Base-by-base conservation (phyloP, 2,329 filamentous ascomycete genomes). In the Pseudocercospora fuligena region DNA sequence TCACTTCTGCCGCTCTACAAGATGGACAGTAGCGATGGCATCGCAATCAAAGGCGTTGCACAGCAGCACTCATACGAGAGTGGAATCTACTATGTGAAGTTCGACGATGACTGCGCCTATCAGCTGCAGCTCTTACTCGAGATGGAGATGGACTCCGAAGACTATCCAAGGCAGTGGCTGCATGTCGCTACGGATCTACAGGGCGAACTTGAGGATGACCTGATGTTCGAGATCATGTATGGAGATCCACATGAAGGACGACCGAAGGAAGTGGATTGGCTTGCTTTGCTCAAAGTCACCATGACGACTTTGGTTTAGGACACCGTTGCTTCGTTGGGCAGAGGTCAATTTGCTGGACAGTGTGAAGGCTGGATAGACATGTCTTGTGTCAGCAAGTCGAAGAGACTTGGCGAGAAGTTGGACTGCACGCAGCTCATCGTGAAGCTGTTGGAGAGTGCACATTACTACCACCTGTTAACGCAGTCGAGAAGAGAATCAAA, bases 221-320 rank as follows among this genome's bases (percentile, higher is more conserved):
- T 66, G 25, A 31, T 62, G 49, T 27, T 51, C 12, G 51, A 65
- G n/a, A 19, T 66, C n/a, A 21, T 64, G 63, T 40, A 47, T 43
- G 56, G 33, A 12, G 51, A 60, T 43, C 57, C 57, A 7, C 27
- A 49, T 6, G 36, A 62, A 23, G 59, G 16, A 5, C 23, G 29
- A 25, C 64, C 64, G 29, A 27, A 12, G 9, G 64, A 51, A 25
- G 64, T 66, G 25, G 64, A 60, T 6, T 58, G 53, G 14, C 40
- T 62, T 40, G 9, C 31, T 9, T 53, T 66, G 19, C 25, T 62
- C 14, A 46, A 31, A 0, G 27, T 51, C 16, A 56, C 51, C 25
- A 56, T 56, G 51, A 31, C 25, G 51, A 31, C 51, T 5, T 29
- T 56, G 51, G 27, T 33, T 25, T 56, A 56, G 51, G 51, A 33